phyloP scores from a whole-genome alignment of 306 rosid species.

The Carpinus viminea region DNA sequence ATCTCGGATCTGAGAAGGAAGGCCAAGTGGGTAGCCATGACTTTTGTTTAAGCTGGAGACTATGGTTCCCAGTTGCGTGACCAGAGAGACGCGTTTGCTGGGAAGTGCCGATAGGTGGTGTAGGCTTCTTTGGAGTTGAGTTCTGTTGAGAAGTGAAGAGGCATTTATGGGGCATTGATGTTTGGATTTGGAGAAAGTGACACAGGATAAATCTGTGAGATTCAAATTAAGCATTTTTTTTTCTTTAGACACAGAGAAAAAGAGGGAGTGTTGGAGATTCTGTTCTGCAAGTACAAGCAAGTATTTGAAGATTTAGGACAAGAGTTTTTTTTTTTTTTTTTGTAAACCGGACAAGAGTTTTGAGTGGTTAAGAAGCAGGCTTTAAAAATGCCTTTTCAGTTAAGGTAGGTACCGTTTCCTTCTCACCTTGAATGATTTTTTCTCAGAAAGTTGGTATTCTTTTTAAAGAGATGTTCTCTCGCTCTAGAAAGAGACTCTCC shows the following conservation, averaged over 20 bases:
- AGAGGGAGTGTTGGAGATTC: conserved; percentile 14
- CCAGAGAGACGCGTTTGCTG: background rate
- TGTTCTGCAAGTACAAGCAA: background rate
- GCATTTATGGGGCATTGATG: conserved; percentile 37
- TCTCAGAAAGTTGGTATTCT: too few relatives aligned
- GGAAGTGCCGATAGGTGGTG: conserved; percentile 22
- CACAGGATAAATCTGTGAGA: conserved; percentile 39
- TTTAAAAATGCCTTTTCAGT: background rate
- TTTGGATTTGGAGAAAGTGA: conserved; percentile 45
- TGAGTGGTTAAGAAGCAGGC: background rate
- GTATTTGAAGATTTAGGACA: conserved; percentile 14
- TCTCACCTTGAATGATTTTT: too few relatives aligned
- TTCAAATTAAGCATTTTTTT: conserved; percentile 49
- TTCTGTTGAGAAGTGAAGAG: conserved; percentile 31
- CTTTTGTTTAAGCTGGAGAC: conserved; percentile 9
- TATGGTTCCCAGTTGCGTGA: conserved; percentile 15
- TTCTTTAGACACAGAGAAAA: background rate
- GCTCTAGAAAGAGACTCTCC: too few relatives aligned
- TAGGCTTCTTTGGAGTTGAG: conserved; percentile 22
- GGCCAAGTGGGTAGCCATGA: conserved; percentile 17
- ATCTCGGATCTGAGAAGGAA: conserved; percentile 41
- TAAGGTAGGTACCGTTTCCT: background rate
- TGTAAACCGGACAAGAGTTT: too few relatives aligned
- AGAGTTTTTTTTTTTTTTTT: too few relatives aligned
- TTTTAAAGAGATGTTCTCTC: too few relatives aligned